phyloP scores from a whole-genome alignment of 1,284 basidiomycete species.

The Cystobasidium slooffiae region DNA sequence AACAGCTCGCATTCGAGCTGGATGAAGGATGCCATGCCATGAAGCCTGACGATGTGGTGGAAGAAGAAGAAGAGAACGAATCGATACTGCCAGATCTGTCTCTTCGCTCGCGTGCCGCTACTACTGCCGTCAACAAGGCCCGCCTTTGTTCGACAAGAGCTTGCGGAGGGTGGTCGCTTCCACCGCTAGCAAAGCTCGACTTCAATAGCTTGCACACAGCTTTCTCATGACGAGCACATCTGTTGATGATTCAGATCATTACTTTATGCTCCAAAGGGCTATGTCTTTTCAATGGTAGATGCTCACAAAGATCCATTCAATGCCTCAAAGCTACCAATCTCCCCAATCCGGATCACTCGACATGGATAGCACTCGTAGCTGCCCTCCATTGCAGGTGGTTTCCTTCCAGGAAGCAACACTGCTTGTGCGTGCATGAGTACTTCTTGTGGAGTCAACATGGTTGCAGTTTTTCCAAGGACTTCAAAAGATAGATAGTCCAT shows the following conservation, averaged over 20 bases:
- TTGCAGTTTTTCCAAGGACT: too few species aligned
- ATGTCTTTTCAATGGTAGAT: neutral
- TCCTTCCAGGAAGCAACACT: slow-evolving; percentile 17
- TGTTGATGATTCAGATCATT: neutral
- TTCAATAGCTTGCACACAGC: slow-evolving; percentile 32
- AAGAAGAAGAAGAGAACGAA: slow-evolving; percentile 4
- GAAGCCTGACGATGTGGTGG: neutral
- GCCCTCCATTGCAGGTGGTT: slow-evolving; percentile 24
- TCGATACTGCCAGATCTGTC: neutral
- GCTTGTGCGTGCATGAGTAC: slow-evolving; percentile 30
- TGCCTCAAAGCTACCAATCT: neutral
- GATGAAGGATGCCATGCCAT: too few species aligned
- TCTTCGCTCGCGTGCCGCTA: slow-evolving; percentile 22
- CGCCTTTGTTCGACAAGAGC: slow-evolving; percentile 26
- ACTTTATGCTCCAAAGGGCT: neutral
- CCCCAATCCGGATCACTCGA: slow-evolving; percentile 1
- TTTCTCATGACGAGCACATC: slow-evolving; percentile 32
- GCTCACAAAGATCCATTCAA: slow-evolving; percentile 17
- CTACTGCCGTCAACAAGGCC: slow-evolving; percentile 22
- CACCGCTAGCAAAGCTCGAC: slow-evolving; percentile 21
- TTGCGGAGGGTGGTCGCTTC: neutral
- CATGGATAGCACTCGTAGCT: slow-evolving; percentile 27
- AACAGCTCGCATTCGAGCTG: neutral
- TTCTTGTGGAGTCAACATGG: slow-evolving; percentile 28
- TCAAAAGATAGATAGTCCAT: too few species aligned